These are phyloP conservation scores for Lasiosphaeria ovina DNA, from an alignment of 495 filamentous ascomycete genomes.

Conservation along the genomic window DNA sequence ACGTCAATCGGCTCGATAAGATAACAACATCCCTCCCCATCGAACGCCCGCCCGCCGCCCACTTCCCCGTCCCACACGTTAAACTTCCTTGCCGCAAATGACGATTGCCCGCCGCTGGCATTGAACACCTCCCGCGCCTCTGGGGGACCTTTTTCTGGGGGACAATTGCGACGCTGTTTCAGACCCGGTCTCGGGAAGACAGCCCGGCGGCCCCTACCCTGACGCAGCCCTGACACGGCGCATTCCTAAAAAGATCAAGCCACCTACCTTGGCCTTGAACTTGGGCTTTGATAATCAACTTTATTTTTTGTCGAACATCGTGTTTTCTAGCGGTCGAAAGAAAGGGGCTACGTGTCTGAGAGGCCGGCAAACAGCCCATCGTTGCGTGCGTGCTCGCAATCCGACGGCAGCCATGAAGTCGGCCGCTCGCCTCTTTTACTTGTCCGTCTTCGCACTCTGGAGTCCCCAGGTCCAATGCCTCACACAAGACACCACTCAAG, in stretches of 20 bases:
- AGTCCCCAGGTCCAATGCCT: conserved; percentile 48
- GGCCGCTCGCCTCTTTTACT: conserved; percentile 66
- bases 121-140: neutral
- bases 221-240: neutral
- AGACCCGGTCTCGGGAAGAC: conserved; percentile 18
- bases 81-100: neutral
- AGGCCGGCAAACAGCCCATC: too few relatives aligned
- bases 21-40: neutral
- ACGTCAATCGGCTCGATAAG: neutral
- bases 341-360: too few relatives aligned
- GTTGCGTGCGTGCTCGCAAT: neutral
- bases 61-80: neutral
- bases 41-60: neutral
- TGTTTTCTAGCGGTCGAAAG: neutral
- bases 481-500: conserved; percentile 28
- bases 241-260: conserved; percentile 12
- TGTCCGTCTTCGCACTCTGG: conserved; percentile 74
- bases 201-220: neutral
- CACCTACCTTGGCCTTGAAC: neutral
- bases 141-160: neutral
- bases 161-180: conserved; percentile 15
- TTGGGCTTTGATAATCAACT: neutral
- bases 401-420: conserved; percentile 55
- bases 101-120: too few relatives aligned
- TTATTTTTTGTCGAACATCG: neutral